A percentile compares a stretch with the other conserved stretches of the same genome.
Evolutionary conservation across 2,329 filamentous ascomycete species (phyloP).

Genomic region (Claviceps fusiformis): DNA sequence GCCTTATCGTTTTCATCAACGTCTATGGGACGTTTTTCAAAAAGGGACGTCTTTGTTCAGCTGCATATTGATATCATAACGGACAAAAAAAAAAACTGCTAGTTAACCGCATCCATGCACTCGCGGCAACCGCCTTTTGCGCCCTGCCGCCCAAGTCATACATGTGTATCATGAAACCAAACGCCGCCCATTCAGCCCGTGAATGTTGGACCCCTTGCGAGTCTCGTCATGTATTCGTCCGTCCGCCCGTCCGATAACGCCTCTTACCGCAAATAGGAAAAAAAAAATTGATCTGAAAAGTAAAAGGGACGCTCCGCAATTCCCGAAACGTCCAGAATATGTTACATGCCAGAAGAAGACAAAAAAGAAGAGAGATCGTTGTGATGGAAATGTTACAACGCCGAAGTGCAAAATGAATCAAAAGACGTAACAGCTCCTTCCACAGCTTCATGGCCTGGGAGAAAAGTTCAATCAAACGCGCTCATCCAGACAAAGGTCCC

Average conservation of each 20-base stretch:
- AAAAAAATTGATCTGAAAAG: neutral
- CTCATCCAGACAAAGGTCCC: slow-evolving; percentile 40
- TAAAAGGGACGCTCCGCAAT: neutral
- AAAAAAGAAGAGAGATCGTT: neutral
- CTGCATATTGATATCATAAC: neutral
- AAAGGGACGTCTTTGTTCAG: neutral
- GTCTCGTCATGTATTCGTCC: neutral
- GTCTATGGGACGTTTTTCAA: neutral
- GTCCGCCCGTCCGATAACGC: neutral
- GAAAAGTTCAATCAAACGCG: slow-evolving; percentile 12
- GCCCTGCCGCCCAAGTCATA: neutral
- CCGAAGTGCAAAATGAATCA: neutral
- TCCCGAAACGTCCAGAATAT: neutral
- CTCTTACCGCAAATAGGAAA: neutral
- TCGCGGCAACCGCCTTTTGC: neutral
- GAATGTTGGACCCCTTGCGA: neutral
- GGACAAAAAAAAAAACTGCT: neutral
- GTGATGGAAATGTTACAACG: neutral
- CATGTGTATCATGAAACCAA: neutral
- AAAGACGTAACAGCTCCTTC: neutral
- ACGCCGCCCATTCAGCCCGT: neutral
- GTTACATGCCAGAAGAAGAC: neutral
- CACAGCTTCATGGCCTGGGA: neutral
- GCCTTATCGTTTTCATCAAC: neutral
- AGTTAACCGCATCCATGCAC: neutral